These are phyloP conservation scores for Solanum appendiculatum DNA, from an alignment of 257 asterid genomes.

Conservation along the genomic window DNA sequence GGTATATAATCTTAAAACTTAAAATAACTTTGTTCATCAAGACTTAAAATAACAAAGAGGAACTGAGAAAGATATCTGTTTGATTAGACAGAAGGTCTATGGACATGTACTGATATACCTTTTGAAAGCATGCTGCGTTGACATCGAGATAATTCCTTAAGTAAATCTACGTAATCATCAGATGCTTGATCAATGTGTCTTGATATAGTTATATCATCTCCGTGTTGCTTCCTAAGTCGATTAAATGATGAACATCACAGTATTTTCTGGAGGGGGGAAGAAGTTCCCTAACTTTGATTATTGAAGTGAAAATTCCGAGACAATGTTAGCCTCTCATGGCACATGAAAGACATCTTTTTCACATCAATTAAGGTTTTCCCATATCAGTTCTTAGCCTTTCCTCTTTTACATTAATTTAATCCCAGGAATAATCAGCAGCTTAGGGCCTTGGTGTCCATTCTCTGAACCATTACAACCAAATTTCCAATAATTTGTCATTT, in stretches of 20 bases:
- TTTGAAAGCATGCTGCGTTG: background rate
- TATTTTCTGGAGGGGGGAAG: background rate
- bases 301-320: background rate
- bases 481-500: background rate
- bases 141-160: background rate
- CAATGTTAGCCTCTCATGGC: background rate
- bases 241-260: background rate
- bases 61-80: background rate
- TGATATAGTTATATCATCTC: background rate
- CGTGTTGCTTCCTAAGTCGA: background rate
- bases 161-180: background rate
- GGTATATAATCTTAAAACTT: conserved; percentile 34
- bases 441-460: background rate
- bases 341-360: background rate
- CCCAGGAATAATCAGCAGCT: background rate
- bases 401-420: background rate
- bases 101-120: background rate
- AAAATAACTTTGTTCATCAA: background rate
- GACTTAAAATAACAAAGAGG: background rate
- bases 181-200: background rate
- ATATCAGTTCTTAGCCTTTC: background rate
- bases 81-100: background rate
- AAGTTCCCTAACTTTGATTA: background rate
- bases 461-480: background rate
- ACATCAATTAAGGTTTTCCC: background rate